These are phyloP conservation scores for Avicennia marina DNA, from an alignment of 257 asterid genomes.

Conservation along the genomic window DNA sequence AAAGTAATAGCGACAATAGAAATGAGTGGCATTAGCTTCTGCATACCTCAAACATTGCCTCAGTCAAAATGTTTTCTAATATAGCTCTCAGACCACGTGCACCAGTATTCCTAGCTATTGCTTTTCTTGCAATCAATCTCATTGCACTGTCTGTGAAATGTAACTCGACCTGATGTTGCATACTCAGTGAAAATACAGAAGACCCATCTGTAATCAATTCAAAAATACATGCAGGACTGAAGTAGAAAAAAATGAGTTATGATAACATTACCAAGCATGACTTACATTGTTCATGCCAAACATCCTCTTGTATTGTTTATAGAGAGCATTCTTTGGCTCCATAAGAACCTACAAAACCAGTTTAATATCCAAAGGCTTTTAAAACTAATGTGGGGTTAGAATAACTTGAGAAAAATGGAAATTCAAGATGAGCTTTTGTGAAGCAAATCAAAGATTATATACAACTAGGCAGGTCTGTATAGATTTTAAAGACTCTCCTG, in stretches of 20 bases:
- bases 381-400: constrained; percentile 1
- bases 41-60: constrained; percentile 91
- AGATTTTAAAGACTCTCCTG: not conserved
- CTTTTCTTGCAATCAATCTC: constrained; percentile 74
- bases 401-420: not conserved
- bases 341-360: constrained; percentile 61
- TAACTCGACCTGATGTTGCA: constrained; percentile 51
- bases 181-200: constrained; percentile 11
- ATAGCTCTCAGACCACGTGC: constrained; percentile 96
- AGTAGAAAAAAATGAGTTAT: not conserved
- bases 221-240: not conserved
- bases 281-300: constrained; percentile 77
- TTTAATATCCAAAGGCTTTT: not conserved
- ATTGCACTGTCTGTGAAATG: constrained; percentile 62
- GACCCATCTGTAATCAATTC: constrained; percentile 1
- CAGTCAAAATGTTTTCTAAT: constrained; percentile 73
- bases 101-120: constrained; percentile 72
- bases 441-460: not conserved
- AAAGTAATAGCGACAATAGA: not conserved
- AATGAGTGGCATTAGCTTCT: constrained; percentile 10
- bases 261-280: constrained; percentile 19
- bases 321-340: constrained; percentile 85
- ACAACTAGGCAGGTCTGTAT: not conserved
- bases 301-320: constrained; percentile 90
- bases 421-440: too few relatives aligned